Conservation (phyloP, 2,329 filamentous ascomycete genomes). For the Penicillium sp. region DNA sequence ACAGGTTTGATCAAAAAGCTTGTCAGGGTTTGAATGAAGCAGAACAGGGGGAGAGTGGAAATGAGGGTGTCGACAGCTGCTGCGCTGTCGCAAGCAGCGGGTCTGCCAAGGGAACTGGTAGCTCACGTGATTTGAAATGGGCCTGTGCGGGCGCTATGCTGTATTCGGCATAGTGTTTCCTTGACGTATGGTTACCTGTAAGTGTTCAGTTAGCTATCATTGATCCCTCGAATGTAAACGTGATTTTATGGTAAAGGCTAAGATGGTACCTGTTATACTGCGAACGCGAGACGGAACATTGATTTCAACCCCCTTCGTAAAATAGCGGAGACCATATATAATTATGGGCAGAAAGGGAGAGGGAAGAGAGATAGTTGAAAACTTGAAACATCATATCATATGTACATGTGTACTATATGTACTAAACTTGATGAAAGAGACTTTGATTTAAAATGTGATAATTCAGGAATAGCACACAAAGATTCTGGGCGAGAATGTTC, state of each 20-base stretch:
- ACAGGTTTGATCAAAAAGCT: background rate
- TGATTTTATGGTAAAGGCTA: background rate
- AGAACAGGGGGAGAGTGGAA: conserved; percentile 17
- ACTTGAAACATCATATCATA: background rate
- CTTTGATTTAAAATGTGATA: background rate
- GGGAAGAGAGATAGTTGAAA: no score
- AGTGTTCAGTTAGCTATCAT: background rate
- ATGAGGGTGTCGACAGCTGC: conserved; percentile 21
- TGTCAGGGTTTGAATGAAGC: conserved; percentile 12
- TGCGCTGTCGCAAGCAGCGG: conserved; percentile 34
- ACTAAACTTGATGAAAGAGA: background rate
- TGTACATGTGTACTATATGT: background rate
- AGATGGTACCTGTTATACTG: no score
- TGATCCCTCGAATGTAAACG: background rate
- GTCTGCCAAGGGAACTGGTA: conserved; percentile 27
- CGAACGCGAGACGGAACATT: rapidly evolving
- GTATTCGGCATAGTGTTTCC: background rate
- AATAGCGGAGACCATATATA: background rate
- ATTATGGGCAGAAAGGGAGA: background rate
- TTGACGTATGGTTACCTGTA: background rate
- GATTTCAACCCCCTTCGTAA: rapidly evolving
- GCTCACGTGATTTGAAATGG: background rate
- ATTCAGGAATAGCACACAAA: background rate
- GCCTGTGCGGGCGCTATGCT: background rate
- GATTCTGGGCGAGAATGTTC: no score